These are phyloP conservation scores for Acanthochlamys bracteata DNA, from an alignment of 106 monocot species.

Conservation along the genomic window DNA sequence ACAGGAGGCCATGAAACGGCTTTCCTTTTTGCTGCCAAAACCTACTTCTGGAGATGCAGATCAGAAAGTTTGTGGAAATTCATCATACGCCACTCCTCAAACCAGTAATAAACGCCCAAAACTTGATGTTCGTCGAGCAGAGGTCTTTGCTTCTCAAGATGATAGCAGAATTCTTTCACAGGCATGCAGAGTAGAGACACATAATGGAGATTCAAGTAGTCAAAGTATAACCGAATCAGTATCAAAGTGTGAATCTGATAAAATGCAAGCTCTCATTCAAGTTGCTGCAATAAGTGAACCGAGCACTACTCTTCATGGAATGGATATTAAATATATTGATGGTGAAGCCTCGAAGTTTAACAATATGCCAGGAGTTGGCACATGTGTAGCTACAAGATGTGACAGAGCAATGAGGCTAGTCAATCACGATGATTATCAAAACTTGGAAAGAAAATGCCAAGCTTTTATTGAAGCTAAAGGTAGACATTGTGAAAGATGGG, in stretches of 20 bases:
- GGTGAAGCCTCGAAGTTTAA: neutral
- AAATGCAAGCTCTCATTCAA: conserved; percentile 7
- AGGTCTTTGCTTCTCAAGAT: conserved; percentile 28
- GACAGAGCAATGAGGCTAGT: conserved; percentile 2
- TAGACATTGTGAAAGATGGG: conserved; percentile 93
- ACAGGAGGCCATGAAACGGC: conserved; percentile 72
- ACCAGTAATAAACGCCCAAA: conserved; percentile 59
- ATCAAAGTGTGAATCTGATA: conserved; percentile 16
- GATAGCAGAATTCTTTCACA: conserved; percentile 5
- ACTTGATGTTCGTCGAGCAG: conserved; percentile 45
- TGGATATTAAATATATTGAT: conserved; percentile 9
- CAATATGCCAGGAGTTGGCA: conserved; percentile 7
- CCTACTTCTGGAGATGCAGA: conserved; percentile 15
- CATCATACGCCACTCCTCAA: conserved; percentile 21
- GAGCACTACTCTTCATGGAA: neutral
- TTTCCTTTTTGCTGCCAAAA: conserved; percentile 32
- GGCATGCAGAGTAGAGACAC: neutral
- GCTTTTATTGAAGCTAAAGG: conserved; percentile 82
- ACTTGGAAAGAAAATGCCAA: conserved; percentile 48
- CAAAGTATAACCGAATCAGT: conserved; percentile 5
- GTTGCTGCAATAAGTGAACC: conserved; percentile 2
- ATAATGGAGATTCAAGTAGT: conserved; percentile 12
- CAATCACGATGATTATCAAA: conserved; percentile 6
- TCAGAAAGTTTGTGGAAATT: conserved; percentile 17
- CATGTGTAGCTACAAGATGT: neutral